Evolutionary conservation across 2,329 filamentous ascomycete genomes (phyloP).

Genomic region (Nakataea oryzae): DNA sequence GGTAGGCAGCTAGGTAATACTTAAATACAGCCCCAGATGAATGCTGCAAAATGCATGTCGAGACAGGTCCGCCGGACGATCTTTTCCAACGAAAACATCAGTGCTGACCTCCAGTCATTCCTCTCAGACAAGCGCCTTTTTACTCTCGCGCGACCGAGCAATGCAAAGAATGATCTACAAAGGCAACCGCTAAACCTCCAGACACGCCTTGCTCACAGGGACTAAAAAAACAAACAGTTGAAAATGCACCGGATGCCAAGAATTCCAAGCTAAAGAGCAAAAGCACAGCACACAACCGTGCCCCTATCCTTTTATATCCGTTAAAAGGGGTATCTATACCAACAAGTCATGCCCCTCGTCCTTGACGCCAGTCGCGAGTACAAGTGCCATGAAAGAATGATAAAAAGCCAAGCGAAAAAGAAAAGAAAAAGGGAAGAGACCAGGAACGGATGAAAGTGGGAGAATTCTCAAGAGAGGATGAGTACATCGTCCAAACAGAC

Average conservation of each 20-base stretch:
- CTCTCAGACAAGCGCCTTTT: not conserved
- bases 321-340: not conserved
- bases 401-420: not conserved
- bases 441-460: not conserved
- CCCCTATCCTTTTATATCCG: not conserved
- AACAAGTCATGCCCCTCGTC: not conserved
- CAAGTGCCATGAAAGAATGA: no score
- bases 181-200: not conserved
- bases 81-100: not conserved
- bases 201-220: not conserved
- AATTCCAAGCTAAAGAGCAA: not conserved
- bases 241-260: not conserved
- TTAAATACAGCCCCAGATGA: not conserved
- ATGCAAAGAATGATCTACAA: not conserved
- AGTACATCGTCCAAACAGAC: not conserved
- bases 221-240: not conserved
- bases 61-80: not conserved
- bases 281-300: not conserved
- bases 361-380: not conserved
- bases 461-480: not conserved
- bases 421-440: not conserved
- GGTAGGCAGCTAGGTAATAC: no score
- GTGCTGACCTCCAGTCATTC: not conserved
- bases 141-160: not conserved
- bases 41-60: not conserved